A percentile compares a stretch with the other conserved stretches of the same genome.
phyloP scores from a whole-genome alignment of 139 green algal species.

The Chlamydomonas sphaeroides region DNA sequence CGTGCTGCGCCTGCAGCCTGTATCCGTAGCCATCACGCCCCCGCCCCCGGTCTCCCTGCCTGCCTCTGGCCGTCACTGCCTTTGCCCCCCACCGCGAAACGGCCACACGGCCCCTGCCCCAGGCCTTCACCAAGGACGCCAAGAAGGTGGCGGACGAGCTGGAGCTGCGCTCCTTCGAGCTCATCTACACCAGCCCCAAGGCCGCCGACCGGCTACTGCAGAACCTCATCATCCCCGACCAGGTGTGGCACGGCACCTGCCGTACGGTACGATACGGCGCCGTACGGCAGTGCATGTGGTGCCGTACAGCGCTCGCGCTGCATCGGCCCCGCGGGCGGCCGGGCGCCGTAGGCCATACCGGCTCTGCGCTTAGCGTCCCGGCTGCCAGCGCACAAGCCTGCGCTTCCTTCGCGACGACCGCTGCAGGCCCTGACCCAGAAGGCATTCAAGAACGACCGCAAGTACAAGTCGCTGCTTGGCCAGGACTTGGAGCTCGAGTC shows the following conservation, averaged over 20 bases:
- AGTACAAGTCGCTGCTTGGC: background rate
- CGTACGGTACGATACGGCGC: background rate
- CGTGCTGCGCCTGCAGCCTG: background rate
- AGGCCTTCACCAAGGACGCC: background rate
- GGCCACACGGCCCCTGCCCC: background rate
- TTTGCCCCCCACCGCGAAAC: too few relatives aligned
- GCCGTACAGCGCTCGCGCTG: too few relatives aligned
- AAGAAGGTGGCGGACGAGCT: slow-evolving; percentile 2
- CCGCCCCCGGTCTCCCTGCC: background rate
- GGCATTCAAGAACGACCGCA: background rate
- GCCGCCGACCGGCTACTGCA: slow-evolving; percentile 4
- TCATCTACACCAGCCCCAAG: slow-evolving; percentile 1
- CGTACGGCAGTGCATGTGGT: background rate
- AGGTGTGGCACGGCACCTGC: background rate
- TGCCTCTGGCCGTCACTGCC: background rate
- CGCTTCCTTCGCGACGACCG: too few relatives aligned
- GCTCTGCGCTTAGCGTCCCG: too few relatives aligned
- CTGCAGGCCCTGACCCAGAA: background rate
- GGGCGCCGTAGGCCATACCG: too few relatives aligned
- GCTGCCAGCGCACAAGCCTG: too few relatives aligned
- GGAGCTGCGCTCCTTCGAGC: background rate
- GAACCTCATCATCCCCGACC: slow-evolving; percentile 12
- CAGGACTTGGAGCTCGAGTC: background rate
- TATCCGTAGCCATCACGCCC: background rate
- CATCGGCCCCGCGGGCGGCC: too few relatives aligned